These are phyloP conservation scores for Acer negundo DNA, from an alignment of 345 rosid species.

Conservation along the genomic window DNA sequence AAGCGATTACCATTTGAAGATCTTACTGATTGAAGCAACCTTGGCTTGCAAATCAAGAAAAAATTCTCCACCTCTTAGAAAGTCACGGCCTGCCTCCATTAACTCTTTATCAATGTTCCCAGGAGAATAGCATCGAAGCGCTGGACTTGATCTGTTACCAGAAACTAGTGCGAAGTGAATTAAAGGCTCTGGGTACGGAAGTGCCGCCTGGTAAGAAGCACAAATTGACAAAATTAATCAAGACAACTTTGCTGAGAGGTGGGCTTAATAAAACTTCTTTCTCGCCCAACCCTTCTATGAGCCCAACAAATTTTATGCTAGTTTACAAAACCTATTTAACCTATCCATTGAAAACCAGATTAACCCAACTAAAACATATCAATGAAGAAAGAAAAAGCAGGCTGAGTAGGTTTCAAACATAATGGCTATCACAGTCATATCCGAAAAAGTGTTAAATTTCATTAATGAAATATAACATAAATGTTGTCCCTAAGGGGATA, in stretches of 20 bases:
- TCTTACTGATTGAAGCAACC: conserved; percentile 58
- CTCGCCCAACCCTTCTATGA: neutral
- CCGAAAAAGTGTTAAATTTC: neutral
- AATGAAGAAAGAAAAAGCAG: neutral
- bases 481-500: neutral
- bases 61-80: conserved; percentile 74
- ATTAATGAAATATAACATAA: neutral
- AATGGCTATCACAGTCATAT: neutral
- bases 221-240: neutral
- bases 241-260: neutral
- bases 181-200: conserved; percentile 71
- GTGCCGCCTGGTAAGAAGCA: conserved; percentile 48
- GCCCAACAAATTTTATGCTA: neutral
- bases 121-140: conserved; percentile 77
- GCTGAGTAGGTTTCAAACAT: neutral
- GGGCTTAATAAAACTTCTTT: neutral
- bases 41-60: conserved; percentile 52
- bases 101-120: conserved; percentile 75
- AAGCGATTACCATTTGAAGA: conserved; percentile 68
- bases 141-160: conserved; percentile 84
- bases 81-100: conserved; percentile 68
- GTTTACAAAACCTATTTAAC: neutral
- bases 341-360: neutral
- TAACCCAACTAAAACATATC: conserved; percentile 1
- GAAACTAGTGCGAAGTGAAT: conserved; percentile 75